A percentile compares a stretch with the other conserved stretches of the same genome.
These are phyloP conservation scores for Leishmania arabica DNA, from an alignment of 208 protist genomes.

Conservation along the genomic window DNA sequence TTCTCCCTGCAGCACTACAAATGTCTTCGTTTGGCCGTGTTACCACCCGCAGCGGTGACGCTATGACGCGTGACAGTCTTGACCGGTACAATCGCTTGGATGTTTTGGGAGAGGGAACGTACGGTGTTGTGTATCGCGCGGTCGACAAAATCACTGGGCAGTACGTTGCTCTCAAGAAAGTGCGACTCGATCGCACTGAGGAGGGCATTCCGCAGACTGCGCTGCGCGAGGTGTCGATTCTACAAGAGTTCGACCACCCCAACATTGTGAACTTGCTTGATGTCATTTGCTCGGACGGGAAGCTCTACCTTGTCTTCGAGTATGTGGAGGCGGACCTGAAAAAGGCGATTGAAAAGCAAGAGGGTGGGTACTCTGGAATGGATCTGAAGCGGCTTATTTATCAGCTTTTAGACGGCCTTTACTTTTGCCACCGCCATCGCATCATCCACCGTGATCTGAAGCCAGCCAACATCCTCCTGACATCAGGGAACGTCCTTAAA, in stretches of 20 bases:
- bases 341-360: slow-evolving; percentile 95
- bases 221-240: slow-evolving; percentile 97
- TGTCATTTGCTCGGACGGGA: slow-evolving; percentile 88
- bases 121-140: slow-evolving; percentile 93
- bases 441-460: slow-evolving; percentile 97
- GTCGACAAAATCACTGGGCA: slow-evolving; percentile 79
- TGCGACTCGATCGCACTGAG: slow-evolving; percentile 96
- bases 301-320: slow-evolving; percentile 93
- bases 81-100: slow-evolving; percentile 90
- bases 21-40: slow-evolving; percentile 64
- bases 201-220: slow-evolving; percentile 98
- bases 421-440: slow-evolving; percentile 94
- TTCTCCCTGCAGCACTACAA: slow-evolving; percentile 10
- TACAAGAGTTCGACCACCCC: slow-evolving; percentile 97
- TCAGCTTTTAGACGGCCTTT: slow-evolving; percentile 91
- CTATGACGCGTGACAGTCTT: slow-evolving; percentile 56
- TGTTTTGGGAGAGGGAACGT: slow-evolving; percentile 93
- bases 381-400: slow-evolving; percentile 87
- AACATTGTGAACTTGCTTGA: slow-evolving; percentile 96
- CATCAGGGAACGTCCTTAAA: slow-evolving; percentile 84
- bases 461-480: slow-evolving; percentile 96
- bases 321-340: slow-evolving; percentile 96
- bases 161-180: slow-evolving; percentile 98
- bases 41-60: slow-evolving; percentile 36
- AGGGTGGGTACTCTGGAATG: slow-evolving; percentile 65